These are phyloP conservation scores for Rutidosis leptorrhynchoides DNA, from an alignment of 129 eudicot genomes.

Conservation along the genomic window DNA sequence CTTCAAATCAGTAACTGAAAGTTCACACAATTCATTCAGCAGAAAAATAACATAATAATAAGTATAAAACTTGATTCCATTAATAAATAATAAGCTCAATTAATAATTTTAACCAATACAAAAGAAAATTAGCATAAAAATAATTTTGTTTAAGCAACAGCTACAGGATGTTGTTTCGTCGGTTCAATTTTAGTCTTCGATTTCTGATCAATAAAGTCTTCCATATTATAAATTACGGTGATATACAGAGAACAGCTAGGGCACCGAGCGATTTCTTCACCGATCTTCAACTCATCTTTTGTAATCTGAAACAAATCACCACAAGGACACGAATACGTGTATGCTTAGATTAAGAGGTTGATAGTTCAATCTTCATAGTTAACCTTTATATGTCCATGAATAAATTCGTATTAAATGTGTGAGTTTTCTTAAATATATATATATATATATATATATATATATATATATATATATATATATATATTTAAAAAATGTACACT, in stretches of 20 bases:
- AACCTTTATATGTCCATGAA: too few species aligned
- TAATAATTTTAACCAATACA: background rate
- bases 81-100: background rate
- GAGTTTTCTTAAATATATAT: too few species aligned
- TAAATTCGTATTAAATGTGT: too few species aligned
- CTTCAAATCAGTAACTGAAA: too few species aligned
- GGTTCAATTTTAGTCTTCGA: constrained; percentile 48
- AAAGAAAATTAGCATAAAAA: constrained; percentile 8
- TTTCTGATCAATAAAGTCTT: constrained; percentile 54
- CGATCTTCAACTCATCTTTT: constrained; percentile 48
- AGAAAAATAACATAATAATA: too few species aligned
- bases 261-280: constrained; percentile 93
- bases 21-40: too few species aligned
- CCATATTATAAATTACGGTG: constrained; percentile 70
- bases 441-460: too few species aligned
- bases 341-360: too few species aligned
- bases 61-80: background rate
- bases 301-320: constrained; percentile 71
- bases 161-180: constrained; percentile 58
- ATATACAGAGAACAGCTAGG: constrained; percentile 82
- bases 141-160: constrained; percentile 56
- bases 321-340: constrained; percentile 90
- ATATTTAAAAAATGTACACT: too few species aligned
- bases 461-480: too few species aligned
- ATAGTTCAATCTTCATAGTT: too few species aligned